Evolutionary conservation across 495 filamentous ascomycete species (phyloP).

Genomic region (Evansstolkia leycettana): DNA sequence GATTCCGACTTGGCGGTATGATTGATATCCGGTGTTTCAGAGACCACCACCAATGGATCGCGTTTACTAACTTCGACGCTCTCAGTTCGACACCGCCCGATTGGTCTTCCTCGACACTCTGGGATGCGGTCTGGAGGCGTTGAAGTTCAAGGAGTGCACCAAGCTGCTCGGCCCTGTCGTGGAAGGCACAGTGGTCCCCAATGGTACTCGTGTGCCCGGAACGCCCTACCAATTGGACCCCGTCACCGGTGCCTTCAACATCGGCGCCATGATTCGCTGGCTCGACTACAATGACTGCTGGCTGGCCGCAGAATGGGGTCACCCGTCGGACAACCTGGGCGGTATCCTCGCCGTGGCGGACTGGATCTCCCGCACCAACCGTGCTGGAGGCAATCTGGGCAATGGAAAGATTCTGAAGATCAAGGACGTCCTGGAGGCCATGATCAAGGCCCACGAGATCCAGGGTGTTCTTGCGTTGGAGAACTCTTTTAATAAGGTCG

Average conservation of each 20-base stretch:
- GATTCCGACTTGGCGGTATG: conserved; percentile 86
- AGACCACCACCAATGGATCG: too few species aligned
- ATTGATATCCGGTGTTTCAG: conserved; percentile 2
- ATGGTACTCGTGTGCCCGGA: conserved; percentile 83
- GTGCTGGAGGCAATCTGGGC: conserved; percentile 73
- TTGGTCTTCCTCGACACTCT: conserved; percentile 90
- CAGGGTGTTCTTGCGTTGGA: conserved; percentile 93
- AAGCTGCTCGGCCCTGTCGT: conserved; percentile 94
- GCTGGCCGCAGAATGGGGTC: conserved; percentile 97
- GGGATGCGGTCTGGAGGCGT: conserved; percentile 88
- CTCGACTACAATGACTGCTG: conserved; percentile 99
- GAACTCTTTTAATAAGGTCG: conserved; percentile 98
- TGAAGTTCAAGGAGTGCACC: conserved; percentile 90
- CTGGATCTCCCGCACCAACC: conserved; percentile 95
- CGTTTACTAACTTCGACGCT: too few species aligned
- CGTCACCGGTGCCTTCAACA: conserved; percentile 95
- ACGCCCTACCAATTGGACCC: conserved; percentile 92
- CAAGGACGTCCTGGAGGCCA: conserved; percentile 85
- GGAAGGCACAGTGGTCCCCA: conserved; percentile 80
- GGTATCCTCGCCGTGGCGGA: conserved; percentile 93
- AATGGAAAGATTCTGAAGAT: conserved; percentile 78
- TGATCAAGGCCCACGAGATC: conserved; percentile 99
- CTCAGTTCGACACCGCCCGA: conserved; percentile 81
- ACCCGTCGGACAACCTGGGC: conserved; percentile 93
- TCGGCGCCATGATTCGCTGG: conserved; percentile 96